These are phyloP conservation scores for Pichia sp. DNA, from an alignment of 1,139 yeast genomes.

Conservation along the genomic window DNA sequence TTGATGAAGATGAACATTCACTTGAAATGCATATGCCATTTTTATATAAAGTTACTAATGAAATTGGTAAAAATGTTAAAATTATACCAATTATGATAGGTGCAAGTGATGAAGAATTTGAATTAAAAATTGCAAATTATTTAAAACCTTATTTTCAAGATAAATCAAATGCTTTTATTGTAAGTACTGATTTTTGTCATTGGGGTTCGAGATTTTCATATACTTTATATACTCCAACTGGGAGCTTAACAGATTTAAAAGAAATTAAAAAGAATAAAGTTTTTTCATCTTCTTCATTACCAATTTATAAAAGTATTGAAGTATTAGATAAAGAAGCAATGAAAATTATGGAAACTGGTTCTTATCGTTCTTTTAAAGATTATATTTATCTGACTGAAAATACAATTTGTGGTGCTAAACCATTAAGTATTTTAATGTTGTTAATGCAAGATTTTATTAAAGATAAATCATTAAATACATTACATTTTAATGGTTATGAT, in stretches of 20 bases:
- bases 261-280: conserved; percentile 19
- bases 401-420: conserved; percentile 91
- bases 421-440: conserved; percentile 58
- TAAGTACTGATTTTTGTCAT: conserved; percentile 92
- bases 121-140: conserved; percentile 39
- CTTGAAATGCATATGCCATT: conserved; percentile 93
- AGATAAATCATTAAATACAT: conserved; percentile 27
- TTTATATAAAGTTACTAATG: conserved; percentile 42
- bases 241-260: conserved; percentile 26
- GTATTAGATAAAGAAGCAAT: conserved; percentile 63
- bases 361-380: conserved; percentile 50
- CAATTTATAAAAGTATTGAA: conserved; percentile 69
- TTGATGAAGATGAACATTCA: conserved; percentile 85
- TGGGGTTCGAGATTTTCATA: conserved; percentile 86
- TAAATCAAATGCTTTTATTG: conserved; percentile 59
- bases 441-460: conserved; percentile 37
- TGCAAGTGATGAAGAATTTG: conserved; percentile 43
- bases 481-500: conserved; percentile 75
- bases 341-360: conserved; percentile 51
- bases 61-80: conserved; percentile 35
- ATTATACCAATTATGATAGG: conserved; percentile 82
- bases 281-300: conserved; percentile 24
- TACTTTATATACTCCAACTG: conserved; percentile 45
- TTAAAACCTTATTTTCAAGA: conserved; percentile 53
- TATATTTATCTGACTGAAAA: conserved; percentile 70